Conservation (phyloP, 75 land plant species). For the Selaginella moellendorffii region DNA sequence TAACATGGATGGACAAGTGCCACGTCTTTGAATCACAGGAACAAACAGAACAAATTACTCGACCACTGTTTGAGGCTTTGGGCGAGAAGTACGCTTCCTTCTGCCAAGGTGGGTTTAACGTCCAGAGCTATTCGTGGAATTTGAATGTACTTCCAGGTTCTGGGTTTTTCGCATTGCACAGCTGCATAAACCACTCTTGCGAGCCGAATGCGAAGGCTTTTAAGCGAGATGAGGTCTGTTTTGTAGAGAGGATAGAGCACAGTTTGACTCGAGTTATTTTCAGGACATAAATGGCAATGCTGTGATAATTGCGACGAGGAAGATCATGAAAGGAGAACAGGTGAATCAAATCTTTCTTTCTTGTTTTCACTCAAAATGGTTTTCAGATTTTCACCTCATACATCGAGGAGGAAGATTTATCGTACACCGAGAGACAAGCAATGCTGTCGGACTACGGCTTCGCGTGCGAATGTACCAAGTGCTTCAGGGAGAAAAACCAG, state of each 20-base stretch:
- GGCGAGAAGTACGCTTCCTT: slow-evolving; percentile 72
- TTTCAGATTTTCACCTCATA: slow-evolving; percentile 74
- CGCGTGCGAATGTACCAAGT: slow-evolving; percentile 52
- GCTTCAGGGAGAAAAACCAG: slow-evolving; percentile 16
- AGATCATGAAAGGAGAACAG: slow-evolving; percentile 64
- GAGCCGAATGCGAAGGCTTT: slow-evolving; percentile 88
- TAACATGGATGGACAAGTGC: too few species aligned
- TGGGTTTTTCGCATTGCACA: slow-evolving; percentile 79
- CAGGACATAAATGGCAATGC: slow-evolving; percentile 85
- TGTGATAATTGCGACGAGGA: slow-evolving; percentile 43
- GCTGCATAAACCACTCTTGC: slow-evolving; percentile 94
- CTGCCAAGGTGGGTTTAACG: slow-evolving; percentile 48
- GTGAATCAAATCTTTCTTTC: slow-evolving; percentile 18
- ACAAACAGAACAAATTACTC: slow-evolving; percentile 46
- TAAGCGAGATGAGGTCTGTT: slow-evolving; percentile 79
- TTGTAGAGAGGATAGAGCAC: neutral
- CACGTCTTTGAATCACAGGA: too few species aligned
- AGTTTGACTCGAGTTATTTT: neutral
- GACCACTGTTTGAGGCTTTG: slow-evolving; percentile 56
- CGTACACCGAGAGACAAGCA: slow-evolving; percentile 59
- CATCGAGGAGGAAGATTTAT: slow-evolving; percentile 70
- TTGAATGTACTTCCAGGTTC: slow-evolving; percentile 40
- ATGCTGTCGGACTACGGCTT: slow-evolving; percentile 82
- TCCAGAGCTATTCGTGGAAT: neutral
- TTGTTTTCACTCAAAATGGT: neutral